These are phyloP conservation scores for Scalesia atractyloides DNA, from an alignment of 129 eudicot species.

Conservation along the genomic window DNA sequence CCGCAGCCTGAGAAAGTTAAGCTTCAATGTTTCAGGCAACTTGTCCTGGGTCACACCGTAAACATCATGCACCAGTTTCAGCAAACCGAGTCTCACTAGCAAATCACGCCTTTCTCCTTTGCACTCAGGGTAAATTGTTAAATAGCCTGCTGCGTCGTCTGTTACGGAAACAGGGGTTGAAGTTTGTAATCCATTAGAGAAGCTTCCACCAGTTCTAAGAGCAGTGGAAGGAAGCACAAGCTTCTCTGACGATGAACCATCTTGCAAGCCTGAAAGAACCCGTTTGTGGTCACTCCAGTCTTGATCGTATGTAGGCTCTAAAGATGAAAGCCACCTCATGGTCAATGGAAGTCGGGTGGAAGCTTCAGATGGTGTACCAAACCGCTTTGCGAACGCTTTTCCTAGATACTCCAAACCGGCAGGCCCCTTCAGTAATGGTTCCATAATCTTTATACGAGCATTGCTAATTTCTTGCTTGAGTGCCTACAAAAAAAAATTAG, in stretches of 20 bases:
- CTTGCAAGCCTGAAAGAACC: constrained; percentile 47
- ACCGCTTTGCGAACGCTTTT: constrained; percentile 68
- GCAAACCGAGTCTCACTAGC: constrained; percentile 79
- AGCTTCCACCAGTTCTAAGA: constrained; percentile 87
- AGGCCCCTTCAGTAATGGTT: constrained; percentile 88
- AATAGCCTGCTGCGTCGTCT: constrained; percentile 40
- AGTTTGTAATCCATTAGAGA: constrained; percentile 43
- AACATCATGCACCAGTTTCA: constrained; percentile 70
- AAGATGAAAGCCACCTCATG: constrained; percentile 60
- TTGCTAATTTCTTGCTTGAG: constrained; percentile 87
- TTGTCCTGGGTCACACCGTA: constrained; percentile 65
- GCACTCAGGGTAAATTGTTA: constrained; percentile 52
- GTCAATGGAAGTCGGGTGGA: constrained; percentile 64
- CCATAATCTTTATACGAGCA: constrained; percentile 75
- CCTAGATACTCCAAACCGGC: constrained; percentile 75
- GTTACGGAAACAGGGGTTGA: constrained; percentile 33
- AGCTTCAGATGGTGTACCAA: constrained; percentile 77
- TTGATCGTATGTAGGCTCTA: constrained; percentile 38
- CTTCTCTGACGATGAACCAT: constrained; percentile 34
- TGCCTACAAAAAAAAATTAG: constrained; percentile 43
- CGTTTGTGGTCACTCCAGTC: constrained; percentile 71
- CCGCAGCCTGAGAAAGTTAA: constrained; percentile 65
- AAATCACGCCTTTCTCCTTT: constrained; percentile 82
- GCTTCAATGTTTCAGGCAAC: constrained; percentile 84
- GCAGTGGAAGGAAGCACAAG: constrained; percentile 57